Percentiles rank a stretch among this genome's conserved stretches.
phyloP scores from a whole-genome alignment of 345 rosid species.

The Eucalyptus viminalis region DNA sequence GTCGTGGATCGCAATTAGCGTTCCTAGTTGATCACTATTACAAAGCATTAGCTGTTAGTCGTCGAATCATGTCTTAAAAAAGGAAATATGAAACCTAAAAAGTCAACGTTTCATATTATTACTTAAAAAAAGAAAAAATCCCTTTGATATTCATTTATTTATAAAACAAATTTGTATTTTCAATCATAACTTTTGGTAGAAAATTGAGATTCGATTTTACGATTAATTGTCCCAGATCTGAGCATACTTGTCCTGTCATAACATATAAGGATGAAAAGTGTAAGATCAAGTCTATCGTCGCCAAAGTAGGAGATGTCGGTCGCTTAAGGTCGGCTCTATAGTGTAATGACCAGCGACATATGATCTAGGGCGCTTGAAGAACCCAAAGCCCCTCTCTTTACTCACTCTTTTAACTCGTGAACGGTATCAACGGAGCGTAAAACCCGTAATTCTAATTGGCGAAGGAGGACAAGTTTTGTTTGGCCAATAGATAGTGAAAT shows the following conservation, averaged over 20 bases:
- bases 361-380: neutral
- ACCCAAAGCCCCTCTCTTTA: neutral
- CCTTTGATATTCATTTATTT: neutral
- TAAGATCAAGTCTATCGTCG: neutral
- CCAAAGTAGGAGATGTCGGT: neutral
- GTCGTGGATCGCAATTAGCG: neutral
- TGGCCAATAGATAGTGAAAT: neutral
- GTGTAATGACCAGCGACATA: neutral
- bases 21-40: neutral
- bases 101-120: neutral
- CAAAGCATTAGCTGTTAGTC: neutral
- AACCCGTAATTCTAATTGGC: neutral
- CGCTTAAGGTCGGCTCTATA: neutral
- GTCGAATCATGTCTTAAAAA: neutral
- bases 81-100: neutral
- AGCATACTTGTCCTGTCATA: neutral
- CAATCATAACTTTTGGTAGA: neutral
- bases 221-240: neutral
- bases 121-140: neutral
- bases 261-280: neutral
- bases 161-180: neutral
- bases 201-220: neutral
- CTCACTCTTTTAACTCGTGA: neutral
- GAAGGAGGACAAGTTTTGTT: neutral
- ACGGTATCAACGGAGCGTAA: neutral